These are phyloP conservation scores for Talaromyces verruculosus DNA, from an alignment of 2,329 filamentous ascomycete species.

Conservation along the genomic window DNA sequence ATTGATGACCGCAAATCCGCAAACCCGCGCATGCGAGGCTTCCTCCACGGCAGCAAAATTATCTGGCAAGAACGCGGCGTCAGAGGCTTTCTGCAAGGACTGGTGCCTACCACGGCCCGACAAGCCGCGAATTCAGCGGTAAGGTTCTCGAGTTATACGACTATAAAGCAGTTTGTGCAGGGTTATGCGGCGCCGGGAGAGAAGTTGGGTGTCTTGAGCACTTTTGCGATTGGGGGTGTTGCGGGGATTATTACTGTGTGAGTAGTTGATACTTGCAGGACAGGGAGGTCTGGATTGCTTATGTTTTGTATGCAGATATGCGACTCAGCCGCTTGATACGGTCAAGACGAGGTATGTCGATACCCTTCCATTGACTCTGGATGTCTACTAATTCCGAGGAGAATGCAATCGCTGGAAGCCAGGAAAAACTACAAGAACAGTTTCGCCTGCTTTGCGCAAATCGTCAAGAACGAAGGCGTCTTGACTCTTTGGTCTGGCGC, in stretches of 20 bases:
- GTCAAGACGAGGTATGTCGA: conserved; percentile 72
- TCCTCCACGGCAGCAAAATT: conserved; percentile 83
- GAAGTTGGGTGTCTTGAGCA: conserved; percentile 83
- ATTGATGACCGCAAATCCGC: conserved; percentile 91
- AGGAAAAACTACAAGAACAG: conserved; percentile 80
- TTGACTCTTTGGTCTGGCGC: conserved; percentile 94
- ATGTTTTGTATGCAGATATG: conserved; percentile 40
- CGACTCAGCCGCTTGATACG: conserved; percentile 75
- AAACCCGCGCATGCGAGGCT: conserved; percentile 84
- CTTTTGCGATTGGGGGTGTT: conserved; percentile 85
- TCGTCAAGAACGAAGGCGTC: conserved; percentile 85
- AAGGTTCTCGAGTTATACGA: conserved; percentile 87
- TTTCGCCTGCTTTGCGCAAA: conserved; percentile 75
- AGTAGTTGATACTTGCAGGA: conserved; percentile 34
- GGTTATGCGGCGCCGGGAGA: conserved; percentile 91
- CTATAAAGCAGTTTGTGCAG: conserved; percentile 84
- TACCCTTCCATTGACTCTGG: not conserved
- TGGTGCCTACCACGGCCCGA: conserved; percentile 88
- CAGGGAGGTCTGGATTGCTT: not conserved
- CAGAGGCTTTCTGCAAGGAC: conserved; percentile 93
- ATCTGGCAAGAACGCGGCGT: conserved; percentile 87
- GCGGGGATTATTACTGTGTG: conserved; percentile 91
- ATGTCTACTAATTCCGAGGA: conserved; percentile 29
- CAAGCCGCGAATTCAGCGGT: conserved; percentile 94
- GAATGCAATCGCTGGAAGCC: conserved; percentile 96